Evolutionary conservation across 768 basidiomycete genomes (phyloP).

Genomic region (Amanita jacksonii): DNA sequence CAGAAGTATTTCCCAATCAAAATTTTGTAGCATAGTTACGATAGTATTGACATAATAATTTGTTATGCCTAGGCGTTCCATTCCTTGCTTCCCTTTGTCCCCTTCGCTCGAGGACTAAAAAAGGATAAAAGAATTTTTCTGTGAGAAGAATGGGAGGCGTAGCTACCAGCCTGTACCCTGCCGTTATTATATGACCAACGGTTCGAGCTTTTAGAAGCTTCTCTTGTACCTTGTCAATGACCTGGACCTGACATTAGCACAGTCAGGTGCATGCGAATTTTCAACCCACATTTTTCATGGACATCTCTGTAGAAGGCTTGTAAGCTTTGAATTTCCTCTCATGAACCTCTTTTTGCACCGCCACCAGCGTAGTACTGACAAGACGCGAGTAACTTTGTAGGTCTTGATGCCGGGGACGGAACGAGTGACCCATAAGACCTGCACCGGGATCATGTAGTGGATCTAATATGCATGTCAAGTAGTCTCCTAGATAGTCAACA

Average conservation of each 20-base stretch:
- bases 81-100: conserved; percentile 29
- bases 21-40: conserved; percentile 52
- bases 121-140: background rate
- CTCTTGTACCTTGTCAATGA: conserved; percentile 54
- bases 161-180: conserved; percentile 55
- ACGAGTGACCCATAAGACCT: conserved; percentile 1
- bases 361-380: conserved; percentile 39
- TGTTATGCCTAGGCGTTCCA: conserved; percentile 33
- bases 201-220: conserved; percentile 36
- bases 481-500: conserved; percentile 28
- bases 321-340: conserved; percentile 1
- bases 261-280: background rate
- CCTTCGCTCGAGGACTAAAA: conserved; percentile 23
- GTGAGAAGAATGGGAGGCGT: background rate
- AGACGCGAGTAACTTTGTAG: conserved; percentile 23
- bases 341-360: conserved; percentile 18
- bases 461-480: conserved; percentile 30
- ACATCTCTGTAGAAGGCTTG: conserved; percentile 27
- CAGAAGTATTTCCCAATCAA: conserved; percentile 59
- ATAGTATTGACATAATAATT: conserved; percentile 68
- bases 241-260: conserved; percentile 24
- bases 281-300: conserved; percentile 32
- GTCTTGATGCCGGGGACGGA: conserved; percentile 15
- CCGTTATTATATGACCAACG: conserved; percentile 50
- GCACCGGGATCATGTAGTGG: background rate